These are phyloP conservation scores for Myxozyma lipomycoides DNA, from an alignment of 805 yeast species.

Conservation along the genomic window DNA sequence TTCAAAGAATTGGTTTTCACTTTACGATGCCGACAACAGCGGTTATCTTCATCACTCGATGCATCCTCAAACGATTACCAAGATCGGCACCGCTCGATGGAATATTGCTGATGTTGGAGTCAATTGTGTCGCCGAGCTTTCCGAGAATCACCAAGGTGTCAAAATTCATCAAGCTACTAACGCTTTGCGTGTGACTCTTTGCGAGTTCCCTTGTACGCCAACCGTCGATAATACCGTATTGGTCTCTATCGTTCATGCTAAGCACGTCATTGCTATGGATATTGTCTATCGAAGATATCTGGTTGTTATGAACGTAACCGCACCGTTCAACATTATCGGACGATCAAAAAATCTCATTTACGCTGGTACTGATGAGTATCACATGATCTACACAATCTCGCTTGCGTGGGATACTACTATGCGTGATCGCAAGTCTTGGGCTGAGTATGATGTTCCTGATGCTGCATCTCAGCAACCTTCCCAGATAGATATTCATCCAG, in stretches of 20 bases:
- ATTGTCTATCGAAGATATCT: constrained; percentile 7
- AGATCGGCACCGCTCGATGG: neutral
- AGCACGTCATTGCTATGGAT: constrained; percentile 1
- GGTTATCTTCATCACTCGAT: constrained; percentile 8
- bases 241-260: constrained; percentile 8
- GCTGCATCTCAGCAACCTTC: neutral
- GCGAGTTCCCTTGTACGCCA: constrained; percentile 12
- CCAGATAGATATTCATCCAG: neutral
- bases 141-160: neutral
- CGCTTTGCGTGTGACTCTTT: constrained; percentile 9
- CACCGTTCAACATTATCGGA: constrained; percentile 11
- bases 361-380: constrained; percentile 16
- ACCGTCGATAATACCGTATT: constrained; percentile 12
- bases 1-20: constrained; percentile 10
- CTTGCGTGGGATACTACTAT: constrained; percentile 9
- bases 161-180: constrained; percentile 12
- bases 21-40: constrained; percentile 3
- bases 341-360: constrained; percentile 6
- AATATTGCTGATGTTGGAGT: constrained; percentile 3
- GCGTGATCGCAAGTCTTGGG: constrained; percentile 9
- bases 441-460: neutral
- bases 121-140: constrained; percentile 2
- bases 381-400: constrained; percentile 8
- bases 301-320: constrained; percentile 15
- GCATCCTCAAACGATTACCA: constrained; percentile 1